Percentiles rank a stretch among this genome's conserved stretches.
Conservation (phyloP, 2,329 filamentous ascomycete species). For the Trichoderma afroharzianum region DNA sequence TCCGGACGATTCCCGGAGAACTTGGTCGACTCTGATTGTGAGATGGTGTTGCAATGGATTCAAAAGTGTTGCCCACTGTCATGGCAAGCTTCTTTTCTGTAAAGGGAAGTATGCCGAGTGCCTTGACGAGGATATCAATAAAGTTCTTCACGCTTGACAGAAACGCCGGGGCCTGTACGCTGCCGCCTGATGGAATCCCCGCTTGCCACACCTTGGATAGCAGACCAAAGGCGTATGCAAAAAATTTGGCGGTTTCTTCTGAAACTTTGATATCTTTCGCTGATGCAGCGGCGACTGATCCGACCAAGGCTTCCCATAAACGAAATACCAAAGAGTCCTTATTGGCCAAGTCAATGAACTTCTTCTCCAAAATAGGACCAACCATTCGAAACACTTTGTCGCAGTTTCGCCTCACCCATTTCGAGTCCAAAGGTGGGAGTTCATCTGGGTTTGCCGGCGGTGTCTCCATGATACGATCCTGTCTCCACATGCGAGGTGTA, state of each 20-base stretch:
- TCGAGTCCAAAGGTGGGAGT: constrained; percentile 76
- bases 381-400: constrained; percentile 61
- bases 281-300: constrained; percentile 62
- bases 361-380: constrained; percentile 56
- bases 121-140: constrained; percentile 45
- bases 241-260: constrained; percentile 74
- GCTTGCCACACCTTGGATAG: constrained; percentile 64
- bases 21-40: constrained; percentile 52
- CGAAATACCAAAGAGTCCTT: constrained; percentile 50
- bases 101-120: constrained; percentile 58
- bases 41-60: constrained; percentile 64
- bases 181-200: constrained; percentile 40
- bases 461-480: constrained; percentile 63
- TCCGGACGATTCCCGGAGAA: constrained; percentile 47
- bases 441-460: constrained; percentile 64
- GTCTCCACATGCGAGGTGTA: constrained; percentile 64
- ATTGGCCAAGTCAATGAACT: constrained; percentile 60
- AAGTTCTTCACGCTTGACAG: constrained; percentile 52
- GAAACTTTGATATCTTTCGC: constrained; percentile 88
- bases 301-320: constrained; percentile 61
- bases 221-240: constrained; percentile 67
- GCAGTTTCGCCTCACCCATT: constrained; percentile 78
- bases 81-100: constrained; percentile 57
- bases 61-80: constrained; percentile 52
- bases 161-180: constrained; percentile 46